Conservation (phyloP, 2,329 filamentous ascomycete genomes). For the Sphaerulina populicola region DNA sequence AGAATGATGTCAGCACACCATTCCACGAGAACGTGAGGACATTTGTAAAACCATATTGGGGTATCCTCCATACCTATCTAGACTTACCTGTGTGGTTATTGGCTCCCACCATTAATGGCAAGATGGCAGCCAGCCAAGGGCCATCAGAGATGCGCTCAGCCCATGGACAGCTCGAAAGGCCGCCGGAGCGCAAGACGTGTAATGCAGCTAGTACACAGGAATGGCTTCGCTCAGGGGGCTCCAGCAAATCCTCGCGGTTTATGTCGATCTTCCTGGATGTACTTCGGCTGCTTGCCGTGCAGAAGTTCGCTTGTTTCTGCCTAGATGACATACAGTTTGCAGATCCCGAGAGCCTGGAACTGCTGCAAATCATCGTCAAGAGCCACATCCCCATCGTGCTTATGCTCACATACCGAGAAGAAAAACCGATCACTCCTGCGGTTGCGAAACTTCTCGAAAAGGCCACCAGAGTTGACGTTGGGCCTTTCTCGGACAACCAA, state of each 20-base stretch:
- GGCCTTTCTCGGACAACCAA: slow-evolving; percentile 67
- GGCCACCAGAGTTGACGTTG: slow-evolving; percentile 60
- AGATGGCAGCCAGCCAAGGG: slow-evolving; percentile 9
- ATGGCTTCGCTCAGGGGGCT: slow-evolving; percentile 40
- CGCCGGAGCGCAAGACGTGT: slow-evolving; percentile 24
- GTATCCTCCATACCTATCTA: slow-evolving; percentile 49
- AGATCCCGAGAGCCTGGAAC: slow-evolving; percentile 75
- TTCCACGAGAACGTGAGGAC: slow-evolving; percentile 53
- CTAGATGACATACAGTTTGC: slow-evolving; percentile 87
- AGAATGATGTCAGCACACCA: slow-evolving; percentile 53
- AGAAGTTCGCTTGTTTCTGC: slow-evolving; percentile 81
- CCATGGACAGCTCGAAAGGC: slow-evolving; percentile 11
- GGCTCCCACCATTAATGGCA: slow-evolving; percentile 24
- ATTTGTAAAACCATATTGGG: slow-evolving; percentile 51
- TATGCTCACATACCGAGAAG: slow-evolving; percentile 56
- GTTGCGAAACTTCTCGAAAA: slow-evolving; percentile 36
- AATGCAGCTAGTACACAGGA: slow-evolving; percentile 35
- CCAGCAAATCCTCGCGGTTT: slow-evolving; percentile 56
- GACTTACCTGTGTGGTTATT: slow-evolving; percentile 60
- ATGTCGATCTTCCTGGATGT: slow-evolving; percentile 86
- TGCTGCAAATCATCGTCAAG: slow-evolving; percentile 71
- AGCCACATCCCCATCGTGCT: slow-evolving; percentile 74
- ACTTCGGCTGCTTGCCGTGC: slow-evolving; percentile 66
- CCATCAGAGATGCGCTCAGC: not conserved
- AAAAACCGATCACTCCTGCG: slow-evolving; percentile 34